phyloP scores from a whole-genome alignment of 495 filamentous ascomycete genomes.

The Jackrogersella multiformis region DNA sequence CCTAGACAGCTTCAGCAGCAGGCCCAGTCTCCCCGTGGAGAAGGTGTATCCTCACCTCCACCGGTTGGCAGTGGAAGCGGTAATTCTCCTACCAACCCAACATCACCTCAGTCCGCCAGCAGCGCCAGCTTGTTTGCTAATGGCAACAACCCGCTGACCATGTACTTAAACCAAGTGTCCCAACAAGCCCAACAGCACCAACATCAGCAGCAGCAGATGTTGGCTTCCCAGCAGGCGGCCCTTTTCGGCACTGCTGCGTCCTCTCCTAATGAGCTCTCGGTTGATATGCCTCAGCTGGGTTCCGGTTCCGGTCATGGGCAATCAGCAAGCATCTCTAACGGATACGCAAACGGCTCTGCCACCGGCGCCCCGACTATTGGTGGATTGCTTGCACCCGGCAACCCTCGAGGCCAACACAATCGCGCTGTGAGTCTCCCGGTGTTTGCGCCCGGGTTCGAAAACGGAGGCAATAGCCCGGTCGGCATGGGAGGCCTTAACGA shows the following conservation, averaged over 20 bases:
- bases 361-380: constrained; percentile 73
- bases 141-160: constrained; percentile 88
- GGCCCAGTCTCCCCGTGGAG: constrained; percentile 68
- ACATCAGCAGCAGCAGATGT: constrained; percentile 72
- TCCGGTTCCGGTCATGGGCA: constrained; percentile 67
- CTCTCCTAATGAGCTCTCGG: constrained; percentile 60
- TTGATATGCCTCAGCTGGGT: constrained; percentile 66
- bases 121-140: constrained; percentile 75
- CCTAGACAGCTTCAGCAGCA: constrained; percentile 82
- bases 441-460: constrained; percentile 62
- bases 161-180: constrained; percentile 89
- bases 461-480: constrained; percentile 58
- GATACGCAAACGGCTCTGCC: constrained; percentile 60
- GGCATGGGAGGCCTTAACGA: constrained; percentile 54
- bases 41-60: constrained; percentile 76
- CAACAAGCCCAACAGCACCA: constrained; percentile 80
- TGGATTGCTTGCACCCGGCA: constrained; percentile 78
- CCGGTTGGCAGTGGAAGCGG: constrained; percentile 66
- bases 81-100: constrained; percentile 56
- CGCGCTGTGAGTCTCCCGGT: constrained; percentile 86
- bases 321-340: constrained; percentile 68
- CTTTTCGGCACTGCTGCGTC: constrained; percentile 67
- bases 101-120: constrained; percentile 49
- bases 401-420: constrained; percentile 75
- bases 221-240: constrained; percentile 67